Evolutionary conservation across 1,139 yeast species (phyloP).

Genomic region (Debaryomycetaceae sp.): DNA sequence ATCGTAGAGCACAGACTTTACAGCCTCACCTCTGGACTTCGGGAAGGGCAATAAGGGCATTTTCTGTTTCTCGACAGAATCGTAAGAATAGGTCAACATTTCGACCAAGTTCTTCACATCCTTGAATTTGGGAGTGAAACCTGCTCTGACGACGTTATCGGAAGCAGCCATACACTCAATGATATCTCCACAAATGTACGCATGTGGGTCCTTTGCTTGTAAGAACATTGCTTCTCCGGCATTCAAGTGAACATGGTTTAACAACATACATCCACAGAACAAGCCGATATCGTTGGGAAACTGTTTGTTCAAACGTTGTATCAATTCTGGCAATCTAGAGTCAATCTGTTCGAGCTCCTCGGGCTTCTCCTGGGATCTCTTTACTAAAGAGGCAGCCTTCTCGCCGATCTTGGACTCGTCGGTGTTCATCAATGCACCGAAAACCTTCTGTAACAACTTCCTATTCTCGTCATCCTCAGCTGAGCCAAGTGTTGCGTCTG

Average conservation of each 20-base stretch:
- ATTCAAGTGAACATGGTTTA: constrained; percentile 77
- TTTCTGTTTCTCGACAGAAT: constrained; percentile 88
- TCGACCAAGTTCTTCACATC: constrained; percentile 86
- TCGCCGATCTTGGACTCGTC: constrained; percentile 50
- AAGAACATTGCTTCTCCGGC: constrained; percentile 98
- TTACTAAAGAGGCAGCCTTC: constrained; percentile 59
- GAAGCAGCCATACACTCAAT: constrained; percentile 99
- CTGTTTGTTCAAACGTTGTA: constrained; percentile 74
- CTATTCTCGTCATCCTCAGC: constrained; percentile 52
- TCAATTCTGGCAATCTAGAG: constrained; percentile 61
- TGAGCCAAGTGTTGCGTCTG: constrained; percentile 43
- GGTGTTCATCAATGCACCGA: constrained; percentile 80
- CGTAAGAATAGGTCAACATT: constrained; percentile 87
- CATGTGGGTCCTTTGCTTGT: constrained; percentile 97
- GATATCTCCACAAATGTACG: constrained; percentile 93
- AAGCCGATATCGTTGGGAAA: constrained; percentile 93
- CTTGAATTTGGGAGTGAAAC: constrained; percentile 96
- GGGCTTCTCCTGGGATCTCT: constrained; percentile 55
- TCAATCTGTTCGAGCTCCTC: constrained; percentile 41
- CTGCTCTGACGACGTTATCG: constrained; percentile 97
- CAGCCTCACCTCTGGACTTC: constrained; percentile 66
- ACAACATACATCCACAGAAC: constrained; percentile 90
- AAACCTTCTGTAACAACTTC: constrained; percentile 66
- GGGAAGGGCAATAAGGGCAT: constrained; percentile 67
- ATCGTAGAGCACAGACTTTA: constrained; percentile 63